Evolutionary conservation across 2,329 filamentous ascomycete genomes (phyloP).

Genomic region (Pseudopithomyces maydicus): DNA sequence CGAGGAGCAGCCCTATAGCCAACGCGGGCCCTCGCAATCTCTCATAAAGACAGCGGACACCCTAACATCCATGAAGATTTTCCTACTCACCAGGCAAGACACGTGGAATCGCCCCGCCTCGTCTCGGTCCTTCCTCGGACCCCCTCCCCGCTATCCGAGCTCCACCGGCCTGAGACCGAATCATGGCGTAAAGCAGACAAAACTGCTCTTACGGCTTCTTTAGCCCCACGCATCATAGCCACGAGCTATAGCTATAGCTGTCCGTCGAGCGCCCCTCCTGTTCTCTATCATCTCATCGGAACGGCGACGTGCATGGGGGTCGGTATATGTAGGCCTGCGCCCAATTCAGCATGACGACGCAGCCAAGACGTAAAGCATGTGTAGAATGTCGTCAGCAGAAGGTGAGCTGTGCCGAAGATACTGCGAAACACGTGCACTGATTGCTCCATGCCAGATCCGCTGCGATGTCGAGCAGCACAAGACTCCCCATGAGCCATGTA

Average conservation of each 20-base stretch:
- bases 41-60: background rate
- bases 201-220: constrained; percentile 6
- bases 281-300: background rate
- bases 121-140: constrained; percentile 34
- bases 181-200: constrained; percentile 39
- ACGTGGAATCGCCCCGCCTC: background rate
- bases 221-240: constrained; percentile 20
- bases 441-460: constrained; percentile 33
- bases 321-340: constrained; percentile 28
- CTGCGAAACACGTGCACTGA: background rate
- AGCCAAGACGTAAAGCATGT: constrained; percentile 43
- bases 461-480: constrained; percentile 46
- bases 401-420: constrained; percentile 18
- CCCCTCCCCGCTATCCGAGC: constrained; percentile 39
- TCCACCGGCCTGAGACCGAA: constrained; percentile 28
- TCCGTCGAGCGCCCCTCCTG: constrained; percentile 2
- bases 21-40: background rate
- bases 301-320: constrained; percentile 14
- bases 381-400: constrained; percentile 46
- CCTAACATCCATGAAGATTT: background rate
- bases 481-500: constrained; percentile 43
- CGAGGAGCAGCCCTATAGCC: background rate
- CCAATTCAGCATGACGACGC: constrained; percentile 34
- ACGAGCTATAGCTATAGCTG: constrained; percentile 24
- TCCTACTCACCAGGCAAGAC: background rate